Evolutionary conservation across 208 protist species (phyloP).

Genomic region (Trypanosoma lewisi): DNA sequence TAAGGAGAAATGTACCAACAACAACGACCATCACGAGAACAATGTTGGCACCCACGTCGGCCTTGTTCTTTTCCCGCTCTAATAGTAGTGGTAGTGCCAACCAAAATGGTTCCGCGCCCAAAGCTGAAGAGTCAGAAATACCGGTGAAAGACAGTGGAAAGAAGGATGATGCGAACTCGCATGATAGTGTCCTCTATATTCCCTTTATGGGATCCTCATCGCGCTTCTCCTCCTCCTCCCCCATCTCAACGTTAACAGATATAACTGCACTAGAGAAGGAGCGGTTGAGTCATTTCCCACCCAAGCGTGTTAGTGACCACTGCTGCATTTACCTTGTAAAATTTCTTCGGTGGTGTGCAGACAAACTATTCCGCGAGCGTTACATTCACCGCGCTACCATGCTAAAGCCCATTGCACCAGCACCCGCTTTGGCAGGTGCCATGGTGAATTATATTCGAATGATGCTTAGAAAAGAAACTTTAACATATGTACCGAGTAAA

Average conservation of each 20-base stretch:
- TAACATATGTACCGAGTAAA: background rate
- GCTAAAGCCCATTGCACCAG: constrained; percentile 56
- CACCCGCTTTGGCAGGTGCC: constrained; percentile 44
- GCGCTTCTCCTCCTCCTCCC: constrained; percentile 41
- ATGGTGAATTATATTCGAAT: constrained; percentile 52
- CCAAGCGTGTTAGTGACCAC: constrained; percentile 59
- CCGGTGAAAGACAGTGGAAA: background rate
- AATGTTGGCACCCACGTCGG: background rate
- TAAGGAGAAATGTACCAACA: background rate
- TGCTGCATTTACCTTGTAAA: constrained; percentile 68
- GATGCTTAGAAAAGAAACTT: constrained; percentile 26
- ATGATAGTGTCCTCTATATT: constrained; percentile 31
- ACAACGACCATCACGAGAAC: background rate
- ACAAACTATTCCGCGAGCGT: constrained; percentile 70
- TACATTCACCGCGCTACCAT: constrained; percentile 78
- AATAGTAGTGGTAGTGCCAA: background rate
- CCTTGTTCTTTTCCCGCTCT: background rate
- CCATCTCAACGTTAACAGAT: constrained; percentile 21
- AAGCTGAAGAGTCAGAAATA: background rate
- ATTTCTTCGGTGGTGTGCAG: constrained; percentile 61
- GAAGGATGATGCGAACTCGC: background rate
- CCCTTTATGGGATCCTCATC: constrained; percentile 70
- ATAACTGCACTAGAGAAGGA: constrained; percentile 59
- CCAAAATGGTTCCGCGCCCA: background rate
- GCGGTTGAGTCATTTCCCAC: constrained; percentile 53